Evolutionary conservation across 768 basidiomycete genomes (phyloP), one percentile per base, ranked within the genome.

Genomic region (Royoungia palumana): DNA sequence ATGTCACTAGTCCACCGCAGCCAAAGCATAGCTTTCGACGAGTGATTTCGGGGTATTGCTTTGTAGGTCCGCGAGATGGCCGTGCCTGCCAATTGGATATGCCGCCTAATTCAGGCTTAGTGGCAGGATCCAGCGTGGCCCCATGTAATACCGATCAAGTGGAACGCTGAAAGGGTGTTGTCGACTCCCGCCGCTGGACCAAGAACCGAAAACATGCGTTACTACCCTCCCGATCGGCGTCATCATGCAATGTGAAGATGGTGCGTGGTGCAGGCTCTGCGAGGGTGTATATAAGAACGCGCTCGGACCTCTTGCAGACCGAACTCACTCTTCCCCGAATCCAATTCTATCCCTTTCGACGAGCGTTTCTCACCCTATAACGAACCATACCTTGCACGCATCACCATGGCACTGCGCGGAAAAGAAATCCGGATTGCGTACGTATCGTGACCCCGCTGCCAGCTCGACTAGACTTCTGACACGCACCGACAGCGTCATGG

Each of bases 341-440:
- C 28, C 24, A 38, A 22, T 20, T 14, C 36, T 27, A 14, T 35
- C 41, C 41, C 17, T 12, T 17, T 34, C 39, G n/a, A 37, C 34
- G 5, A 25, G 22, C 32, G n/a, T 21, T 39, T 19, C 44, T 21
- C 11, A 25, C 22, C 34, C 3, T 14, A 39, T 32, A 14, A 34
- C 40, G 32, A 32, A 6, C 2, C 1, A 32, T 16, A 32, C 6
- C 7, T 32, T 32, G 16, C 32, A 14, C 7, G 32, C 39, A 45
- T 36, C 53, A 30, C 35, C 46, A 69, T 69, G 65, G 55, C 67
- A 32, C 9, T 30, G 28, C 53, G 55, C 37, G 59, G 56, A 44
- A 67, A 61, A 46, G 66, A 69, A 20, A 58, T 69, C 41, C 57
- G 61, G 50, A 67, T 69, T 49, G 66, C 66, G 66, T 67, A 65